Conservation (phyloP, 306 rosid genomes). For the Cucurbita moschata region DNA sequence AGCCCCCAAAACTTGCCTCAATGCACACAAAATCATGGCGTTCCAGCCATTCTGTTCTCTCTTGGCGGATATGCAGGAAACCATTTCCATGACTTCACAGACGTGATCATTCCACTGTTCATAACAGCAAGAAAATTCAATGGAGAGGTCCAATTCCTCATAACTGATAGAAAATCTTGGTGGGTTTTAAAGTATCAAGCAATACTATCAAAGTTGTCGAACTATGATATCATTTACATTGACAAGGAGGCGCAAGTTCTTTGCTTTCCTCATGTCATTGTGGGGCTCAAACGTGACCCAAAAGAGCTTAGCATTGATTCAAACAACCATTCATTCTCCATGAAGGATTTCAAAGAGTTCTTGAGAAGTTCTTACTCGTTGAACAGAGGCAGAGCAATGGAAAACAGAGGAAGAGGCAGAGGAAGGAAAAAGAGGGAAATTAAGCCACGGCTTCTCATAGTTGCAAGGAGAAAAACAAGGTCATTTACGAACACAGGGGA, state of each 20-base stretch:
- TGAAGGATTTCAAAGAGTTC: slow-evolving; percentile 56
- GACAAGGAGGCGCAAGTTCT: slow-evolving; percentile 46
- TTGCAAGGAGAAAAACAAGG: slow-evolving; percentile 52
- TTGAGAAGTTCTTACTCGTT: slow-evolving; percentile 41
- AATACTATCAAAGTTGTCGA: slow-evolving; percentile 38
- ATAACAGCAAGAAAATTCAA: slow-evolving; percentile 45
- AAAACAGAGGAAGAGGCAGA: slow-evolving; percentile 5
- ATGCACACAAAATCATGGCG: slow-evolving; percentile 36
- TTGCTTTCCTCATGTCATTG: slow-evolving; percentile 56
- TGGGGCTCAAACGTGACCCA: slow-evolving; percentile 49
- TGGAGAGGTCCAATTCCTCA: slow-evolving; percentile 58
- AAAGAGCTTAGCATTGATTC: slow-evolving; percentile 58
- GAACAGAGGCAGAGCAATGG: slow-evolving; percentile 30
- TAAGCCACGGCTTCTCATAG: slow-evolving; percentile 49
- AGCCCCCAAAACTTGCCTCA: slow-evolving; percentile 14
- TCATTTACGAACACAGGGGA: slow-evolving; percentile 45
- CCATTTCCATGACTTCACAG: slow-evolving; percentile 81
- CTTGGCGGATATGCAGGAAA: slow-evolving; percentile 62
- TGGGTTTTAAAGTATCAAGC: slow-evolving; percentile 38
- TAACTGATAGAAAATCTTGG: slow-evolving; percentile 28
- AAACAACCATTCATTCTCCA: slow-evolving; percentile 33
- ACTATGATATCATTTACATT: slow-evolving; percentile 35
- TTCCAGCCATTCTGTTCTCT: slow-evolving; percentile 67
- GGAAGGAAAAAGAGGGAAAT: not conserved
- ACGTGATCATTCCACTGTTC: slow-evolving; percentile 55